phyloP scores from a whole-genome alignment of 345 rosid species.

The Isatis tinctoria region DNA sequence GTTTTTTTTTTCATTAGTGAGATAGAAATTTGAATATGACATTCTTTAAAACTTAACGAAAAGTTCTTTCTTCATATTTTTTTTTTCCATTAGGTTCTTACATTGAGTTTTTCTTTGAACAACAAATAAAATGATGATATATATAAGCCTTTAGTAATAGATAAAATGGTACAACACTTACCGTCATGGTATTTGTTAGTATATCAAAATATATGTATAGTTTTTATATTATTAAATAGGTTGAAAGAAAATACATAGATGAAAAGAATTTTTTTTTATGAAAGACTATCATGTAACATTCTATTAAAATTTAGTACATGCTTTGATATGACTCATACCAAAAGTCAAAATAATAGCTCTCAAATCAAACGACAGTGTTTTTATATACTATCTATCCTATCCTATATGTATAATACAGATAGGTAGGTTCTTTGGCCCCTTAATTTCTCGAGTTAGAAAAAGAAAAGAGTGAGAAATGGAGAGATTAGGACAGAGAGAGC shows the following conservation, averaged over 20 bases:
- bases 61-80: no score
- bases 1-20: no score
- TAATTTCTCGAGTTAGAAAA: not conserved
- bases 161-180: conserved; percentile 35
- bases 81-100: no score
- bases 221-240: not conserved
- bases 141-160: no score
- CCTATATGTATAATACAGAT: not conserved
- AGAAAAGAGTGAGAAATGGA: conserved; percentile 14
- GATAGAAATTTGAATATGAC: no score
- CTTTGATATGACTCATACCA: not conserved
- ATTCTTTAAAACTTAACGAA: no score
- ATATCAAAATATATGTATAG: not conserved
- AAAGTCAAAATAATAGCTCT: conserved; percentile 9
- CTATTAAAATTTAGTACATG: not conserved
- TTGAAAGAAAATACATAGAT: not conserved
- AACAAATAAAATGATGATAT: no score
- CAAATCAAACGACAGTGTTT: conserved; percentile 14
- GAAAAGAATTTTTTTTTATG: not conserved
- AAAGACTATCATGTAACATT: not conserved
- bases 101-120: no score
- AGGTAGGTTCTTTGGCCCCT: not conserved
- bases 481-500: conserved; percentile 5
- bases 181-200: not conserved
- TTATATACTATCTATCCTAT: not conserved